Conservation (phyloP, 352 stramenopile species). For the Globisporangium apiculatum region DNA sequence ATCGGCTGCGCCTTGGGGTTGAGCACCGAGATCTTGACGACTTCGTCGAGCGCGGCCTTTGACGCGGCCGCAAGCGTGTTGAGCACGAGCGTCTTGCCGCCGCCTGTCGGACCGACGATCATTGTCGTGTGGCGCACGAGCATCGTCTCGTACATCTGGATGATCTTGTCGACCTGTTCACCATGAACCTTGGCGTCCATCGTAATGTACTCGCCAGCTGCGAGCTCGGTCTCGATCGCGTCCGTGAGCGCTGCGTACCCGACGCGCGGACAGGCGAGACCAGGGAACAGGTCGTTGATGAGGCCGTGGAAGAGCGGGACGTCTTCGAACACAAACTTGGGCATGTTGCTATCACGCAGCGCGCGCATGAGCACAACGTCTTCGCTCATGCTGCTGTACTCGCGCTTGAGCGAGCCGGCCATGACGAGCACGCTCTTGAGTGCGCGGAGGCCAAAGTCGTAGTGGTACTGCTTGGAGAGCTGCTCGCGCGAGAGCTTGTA, state of each 20-base stretch:
- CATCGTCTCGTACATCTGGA: slow-evolving; percentile 97
- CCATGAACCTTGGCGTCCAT: slow-evolving; percentile 65
- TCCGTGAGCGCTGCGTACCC: slow-evolving; percentile 89
- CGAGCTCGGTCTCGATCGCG: slow-evolving; percentile 82
- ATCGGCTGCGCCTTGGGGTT: slow-evolving; percentile 94
- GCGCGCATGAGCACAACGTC: slow-evolving; percentile 94
- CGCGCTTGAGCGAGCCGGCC: slow-evolving; percentile 89
- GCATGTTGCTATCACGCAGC: slow-evolving; percentile 94
- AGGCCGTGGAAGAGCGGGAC: slow-evolving; percentile 91
- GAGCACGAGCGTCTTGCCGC: slow-evolving; percentile 90
- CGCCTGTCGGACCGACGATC: slow-evolving; percentile 92
- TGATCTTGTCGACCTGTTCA: slow-evolving; percentile 94
- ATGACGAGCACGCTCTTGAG: slow-evolving; percentile 94
- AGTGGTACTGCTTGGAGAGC: slow-evolving; percentile 94
- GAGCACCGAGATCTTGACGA: slow-evolving; percentile 91
- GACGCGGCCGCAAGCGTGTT: slow-evolving; percentile 85
- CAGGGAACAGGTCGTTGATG: slow-evolving; percentile 94
- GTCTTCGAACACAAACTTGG: slow-evolving; percentile 96
- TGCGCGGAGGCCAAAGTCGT: slow-evolving; percentile 92
- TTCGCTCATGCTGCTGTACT: slow-evolving; percentile 91
- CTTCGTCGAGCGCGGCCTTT: slow-evolving; percentile 81
- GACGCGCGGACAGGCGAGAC: slow-evolving; percentile 89
- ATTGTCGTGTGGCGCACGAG: slow-evolving; percentile 94
- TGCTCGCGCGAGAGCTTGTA: slow-evolving; percentile 95
- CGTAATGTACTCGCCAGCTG: slow-evolving; percentile 77